Percentiles rank a stretch among this genome's conserved stretches.
phyloP scores from a whole-genome alignment of 352 stramenopile genomes.

The Phytophthora hybrid region DNA sequence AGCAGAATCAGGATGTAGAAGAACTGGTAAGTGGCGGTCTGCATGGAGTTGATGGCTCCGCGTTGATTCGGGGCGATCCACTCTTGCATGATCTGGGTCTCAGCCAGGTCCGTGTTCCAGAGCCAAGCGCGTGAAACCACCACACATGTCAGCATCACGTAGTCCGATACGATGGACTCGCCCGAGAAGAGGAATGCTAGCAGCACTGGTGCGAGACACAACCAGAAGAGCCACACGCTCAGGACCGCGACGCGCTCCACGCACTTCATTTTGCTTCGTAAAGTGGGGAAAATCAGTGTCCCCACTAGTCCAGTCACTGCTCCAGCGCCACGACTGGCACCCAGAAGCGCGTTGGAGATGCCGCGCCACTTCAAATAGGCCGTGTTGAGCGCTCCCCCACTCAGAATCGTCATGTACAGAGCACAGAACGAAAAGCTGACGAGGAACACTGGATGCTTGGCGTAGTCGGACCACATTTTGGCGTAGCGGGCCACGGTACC shows the following conservation, averaged over 20 bases:
- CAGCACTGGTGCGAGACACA: constrained; percentile 53
- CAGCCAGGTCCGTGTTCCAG: constrained; percentile 63
- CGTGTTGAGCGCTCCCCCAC: constrained; percentile 55
- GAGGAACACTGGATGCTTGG: constrained; percentile 62
- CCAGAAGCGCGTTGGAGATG: constrained; percentile 57
- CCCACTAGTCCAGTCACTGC: constrained; percentile 58
- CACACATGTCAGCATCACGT: constrained; percentile 61
- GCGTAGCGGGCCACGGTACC: constrained; percentile 40
- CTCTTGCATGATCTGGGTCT: constrained; percentile 81
- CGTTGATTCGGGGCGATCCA: constrained; percentile 63
- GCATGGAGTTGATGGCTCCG: constrained; percentile 71
- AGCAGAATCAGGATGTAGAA: constrained; percentile 69
- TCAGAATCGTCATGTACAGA: constrained; percentile 72
- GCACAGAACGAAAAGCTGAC: constrained; percentile 61
- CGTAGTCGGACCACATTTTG: constrained; percentile 54
- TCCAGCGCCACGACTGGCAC: constrained; percentile 51
- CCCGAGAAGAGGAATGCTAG: constrained; percentile 51
- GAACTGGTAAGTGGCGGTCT: constrained; percentile 69
- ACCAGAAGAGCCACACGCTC: constrained; percentile 73
- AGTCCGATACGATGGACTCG: constrained; percentile 59
- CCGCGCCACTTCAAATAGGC: constrained; percentile 74
- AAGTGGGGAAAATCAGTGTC: constrained; percentile 54
- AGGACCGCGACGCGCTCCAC: constrained; percentile 59
- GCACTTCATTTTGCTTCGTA: constrained; percentile 39
- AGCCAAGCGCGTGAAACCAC: constrained; percentile 64